Evolutionary conservation across 768 basidiomycete genomes (phyloP).

Genomic region (Kwoniella mangroviensis): DNA sequence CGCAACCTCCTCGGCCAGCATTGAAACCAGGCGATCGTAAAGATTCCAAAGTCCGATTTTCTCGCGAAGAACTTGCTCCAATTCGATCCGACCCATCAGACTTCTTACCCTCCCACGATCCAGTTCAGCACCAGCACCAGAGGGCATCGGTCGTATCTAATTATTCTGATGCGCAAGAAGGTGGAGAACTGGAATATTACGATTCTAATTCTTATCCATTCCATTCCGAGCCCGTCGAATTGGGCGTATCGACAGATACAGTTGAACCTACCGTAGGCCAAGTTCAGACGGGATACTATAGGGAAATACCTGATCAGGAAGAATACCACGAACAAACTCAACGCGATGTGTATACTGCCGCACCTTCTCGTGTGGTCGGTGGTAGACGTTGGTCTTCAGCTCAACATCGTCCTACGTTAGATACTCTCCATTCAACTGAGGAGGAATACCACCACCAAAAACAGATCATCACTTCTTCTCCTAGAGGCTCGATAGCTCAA

Average conservation of each 20-base stretch:
- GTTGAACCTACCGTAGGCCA: background rate
- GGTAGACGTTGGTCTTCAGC: constrained; percentile 22
- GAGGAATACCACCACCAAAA: constrained; percentile 18
- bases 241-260: constrained; percentile 13
- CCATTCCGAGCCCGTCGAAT: constrained; percentile 21
- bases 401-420: constrained; percentile 33
- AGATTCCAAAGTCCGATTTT: constrained; percentile 40
- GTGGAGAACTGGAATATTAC: background rate
- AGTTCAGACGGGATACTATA: constrained; percentile 3
- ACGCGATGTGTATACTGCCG: constrained; percentile 27
- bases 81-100: constrained; percentile 38
- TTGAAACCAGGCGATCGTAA: constrained; percentile 32
- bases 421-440: constrained; percentile 24
- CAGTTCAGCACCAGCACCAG: constrained; percentile 11
- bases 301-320: constrained; percentile 7
- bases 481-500: constrained; percentile 7
- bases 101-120: constrained; percentile 27
- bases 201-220: constrained; percentile 18
- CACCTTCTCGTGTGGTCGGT: constrained; percentile 21
- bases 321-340: constrained; percentile 1
- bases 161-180: constrained; percentile 3
- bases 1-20: constrained; percentile 31
- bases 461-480: constrained; percentile 10
- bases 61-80: constrained; percentile 36
- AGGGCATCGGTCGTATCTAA: constrained; percentile 19